Conservation (phyloP, 2,329 filamentous ascomycete genomes). For the Fusarium verticillioides region DNA sequence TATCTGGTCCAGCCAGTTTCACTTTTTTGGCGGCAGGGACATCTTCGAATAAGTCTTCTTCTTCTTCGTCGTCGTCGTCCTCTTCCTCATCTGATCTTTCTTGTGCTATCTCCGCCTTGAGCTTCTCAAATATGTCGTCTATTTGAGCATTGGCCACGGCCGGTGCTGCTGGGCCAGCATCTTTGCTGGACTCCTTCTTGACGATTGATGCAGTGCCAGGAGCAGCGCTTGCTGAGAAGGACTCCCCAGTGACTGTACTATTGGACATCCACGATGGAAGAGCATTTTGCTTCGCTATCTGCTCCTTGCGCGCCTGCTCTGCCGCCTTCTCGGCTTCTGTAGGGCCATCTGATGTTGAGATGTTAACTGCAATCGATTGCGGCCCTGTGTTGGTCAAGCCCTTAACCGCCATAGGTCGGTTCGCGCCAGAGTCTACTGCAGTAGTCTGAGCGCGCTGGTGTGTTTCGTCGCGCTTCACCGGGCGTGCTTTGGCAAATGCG, state of each 20-base stretch:
- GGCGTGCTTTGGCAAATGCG: conserved; percentile 70
- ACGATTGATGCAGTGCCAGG: conserved; percentile 33
- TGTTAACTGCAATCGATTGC: conserved; percentile 75
- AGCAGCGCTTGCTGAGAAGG: conserved; percentile 57
- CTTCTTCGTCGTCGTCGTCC: conserved; percentile 53
- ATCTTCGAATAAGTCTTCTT: conserved; percentile 57
- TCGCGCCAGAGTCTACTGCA: conserved; percentile 63
- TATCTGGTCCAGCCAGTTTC: conserved; percentile 60
- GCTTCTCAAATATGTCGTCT: conserved; percentile 73
- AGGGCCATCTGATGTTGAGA: conserved; percentile 73
- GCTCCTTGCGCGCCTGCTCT: conserved; percentile 72
- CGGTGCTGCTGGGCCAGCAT: conserved; percentile 52
- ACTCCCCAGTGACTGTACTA: conserved; percentile 73
- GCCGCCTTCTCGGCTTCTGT: conserved; percentile 74
- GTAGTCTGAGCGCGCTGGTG: conserved; percentile 72
- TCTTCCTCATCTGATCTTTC: conserved; percentile 52
- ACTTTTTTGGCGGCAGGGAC: conserved; percentile 68
- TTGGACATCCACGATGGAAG: conserved; percentile 78
- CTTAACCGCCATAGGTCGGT: conserved; percentile 74
- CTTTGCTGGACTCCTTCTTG: conserved; percentile 59
- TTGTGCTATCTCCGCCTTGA: conserved; percentile 68
- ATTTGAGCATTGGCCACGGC: conserved; percentile 67
- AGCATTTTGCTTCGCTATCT: conserved; percentile 74
- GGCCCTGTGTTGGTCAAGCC: conserved; percentile 74
- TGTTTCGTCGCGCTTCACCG: conserved; percentile 73